Evolutionary conservation across 345 rosid genomes (phyloP).

Genomic region (Anacardium occidentale): DNA sequence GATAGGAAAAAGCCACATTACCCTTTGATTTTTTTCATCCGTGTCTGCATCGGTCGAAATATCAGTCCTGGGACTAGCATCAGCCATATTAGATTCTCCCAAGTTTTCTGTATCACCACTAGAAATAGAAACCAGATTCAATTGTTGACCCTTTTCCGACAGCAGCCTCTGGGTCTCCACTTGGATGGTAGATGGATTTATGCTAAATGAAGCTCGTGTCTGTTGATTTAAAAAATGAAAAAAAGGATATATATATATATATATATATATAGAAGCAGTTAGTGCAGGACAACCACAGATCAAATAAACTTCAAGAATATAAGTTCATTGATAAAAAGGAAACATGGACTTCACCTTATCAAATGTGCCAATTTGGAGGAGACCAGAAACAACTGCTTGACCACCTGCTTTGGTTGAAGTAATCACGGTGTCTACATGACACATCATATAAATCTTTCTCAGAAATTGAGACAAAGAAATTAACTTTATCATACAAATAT

Average conservation of each 20-base stretch:
- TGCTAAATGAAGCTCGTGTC: slow-evolving; percentile 24
- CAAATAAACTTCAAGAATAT: background rate
- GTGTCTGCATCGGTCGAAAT: slow-evolving; percentile 88
- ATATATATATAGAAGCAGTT: slow-evolving; percentile 16
- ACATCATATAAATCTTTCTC: slow-evolving; percentile 12
- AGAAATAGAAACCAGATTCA: slow-evolving; percentile 36
- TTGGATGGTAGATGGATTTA: slow-evolving; percentile 23
- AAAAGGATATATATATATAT: no score
- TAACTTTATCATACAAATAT: no score
- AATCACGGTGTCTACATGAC: slow-evolving; percentile 31
- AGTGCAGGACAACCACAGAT: background rate
- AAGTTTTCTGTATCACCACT: slow-evolving; percentile 44
- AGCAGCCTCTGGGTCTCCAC: slow-evolving; percentile 32
- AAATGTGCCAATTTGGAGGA: slow-evolving; percentile 18
- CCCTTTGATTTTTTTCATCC: slow-evolving; percentile 85
- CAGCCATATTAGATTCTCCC: slow-evolving; percentile 71
- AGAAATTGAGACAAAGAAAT: background rate
- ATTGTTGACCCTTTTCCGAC: slow-evolving; percentile 37
- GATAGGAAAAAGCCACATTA: slow-evolving; percentile 27
- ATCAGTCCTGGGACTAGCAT: slow-evolving; percentile 88
- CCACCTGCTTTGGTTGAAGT: slow-evolving; percentile 31
- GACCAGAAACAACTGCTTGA: slow-evolving; percentile 25
- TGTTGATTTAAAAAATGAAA: slow-evolving; percentile 6
- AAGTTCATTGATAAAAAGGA: background rate
- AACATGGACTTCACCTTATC: slow-evolving; percentile 31